Conservation (phyloP, 305 asterid genomes). For the Fraxinus platypoda region DNA sequence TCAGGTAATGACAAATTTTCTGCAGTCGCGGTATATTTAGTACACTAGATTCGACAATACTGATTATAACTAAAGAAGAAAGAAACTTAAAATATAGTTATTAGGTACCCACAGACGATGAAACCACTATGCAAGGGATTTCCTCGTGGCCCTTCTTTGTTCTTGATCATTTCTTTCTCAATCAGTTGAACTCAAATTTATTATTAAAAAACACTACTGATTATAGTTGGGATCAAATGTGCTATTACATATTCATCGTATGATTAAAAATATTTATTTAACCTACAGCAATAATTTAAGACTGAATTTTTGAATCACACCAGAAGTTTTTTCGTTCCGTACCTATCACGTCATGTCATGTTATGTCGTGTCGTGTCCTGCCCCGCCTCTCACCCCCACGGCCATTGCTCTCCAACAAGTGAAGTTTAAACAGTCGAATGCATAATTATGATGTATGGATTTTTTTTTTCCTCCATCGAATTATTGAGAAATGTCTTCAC, state of each 20-base stretch:
- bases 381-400: background rate
- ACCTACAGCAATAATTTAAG: no score
- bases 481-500: constrained; percentile 2
- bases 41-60: no score
- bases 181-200: background rate
- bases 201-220: background rate
- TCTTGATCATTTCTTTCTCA: no score
- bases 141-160: background rate
- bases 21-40: background rate
- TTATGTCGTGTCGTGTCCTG: no score
- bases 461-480: background rate
- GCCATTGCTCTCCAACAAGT: background rate
- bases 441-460: background rate
- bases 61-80: no score
- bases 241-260: background rate
- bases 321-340: no score
- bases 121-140: background rate
- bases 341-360: no score
- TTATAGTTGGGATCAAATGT: background rate
- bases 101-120: background rate
- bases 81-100: no score
- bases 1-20: constrained; percentile 44
- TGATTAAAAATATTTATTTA: no score
- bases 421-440: background rate
- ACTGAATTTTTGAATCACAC: no score